Conservation (phyloP, 345 rosid species). For the Triadica sebifera region DNA sequence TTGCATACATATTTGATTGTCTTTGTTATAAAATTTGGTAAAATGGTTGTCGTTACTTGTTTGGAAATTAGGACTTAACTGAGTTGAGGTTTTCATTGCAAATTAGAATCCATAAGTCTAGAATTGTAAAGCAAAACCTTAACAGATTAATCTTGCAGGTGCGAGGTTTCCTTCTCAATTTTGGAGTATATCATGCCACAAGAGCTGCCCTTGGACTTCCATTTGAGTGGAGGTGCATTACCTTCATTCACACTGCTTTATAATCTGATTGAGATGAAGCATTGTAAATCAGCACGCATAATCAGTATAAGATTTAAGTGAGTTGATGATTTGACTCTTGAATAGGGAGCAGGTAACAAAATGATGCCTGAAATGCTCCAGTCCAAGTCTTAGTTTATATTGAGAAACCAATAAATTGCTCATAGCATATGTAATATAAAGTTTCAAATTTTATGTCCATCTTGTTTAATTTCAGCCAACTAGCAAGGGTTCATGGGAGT, state of each 20-base stretch:
- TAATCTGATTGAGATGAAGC: slow-evolving; percentile 10
- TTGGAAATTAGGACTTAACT: neutral
- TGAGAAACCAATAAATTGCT: neutral
- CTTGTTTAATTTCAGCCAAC: neutral
- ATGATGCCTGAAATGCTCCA: neutral
- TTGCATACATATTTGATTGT: neutral
- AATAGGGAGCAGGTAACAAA: neutral
- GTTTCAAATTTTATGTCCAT: neutral
- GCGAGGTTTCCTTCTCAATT: slow-evolving; percentile 91
- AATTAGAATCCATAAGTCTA: slow-evolving; percentile 8
- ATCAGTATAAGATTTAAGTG: neutral
- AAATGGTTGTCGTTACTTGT: neutral
- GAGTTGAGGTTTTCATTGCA: neutral
- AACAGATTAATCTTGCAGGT: slow-evolving; percentile 48
- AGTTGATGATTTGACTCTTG: slow-evolving; percentile 6
- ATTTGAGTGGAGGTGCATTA: slow-evolving; percentile 80
- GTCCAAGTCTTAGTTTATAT: neutral
- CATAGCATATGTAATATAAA: neutral
- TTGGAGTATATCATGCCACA: slow-evolving; percentile 89
- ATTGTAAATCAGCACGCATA: neutral
- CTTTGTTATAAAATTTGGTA: slow-evolving; percentile 3
- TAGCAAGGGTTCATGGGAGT: neutral
- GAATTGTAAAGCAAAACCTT: slow-evolving; percentile 12
- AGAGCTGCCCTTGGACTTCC: slow-evolving; percentile 92
- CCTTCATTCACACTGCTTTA: slow-evolving; percentile 3